Evolutionary conservation across 2,329 filamentous ascomycete species (phyloP).

Genomic region (Aspergillus tubingensis): DNA sequence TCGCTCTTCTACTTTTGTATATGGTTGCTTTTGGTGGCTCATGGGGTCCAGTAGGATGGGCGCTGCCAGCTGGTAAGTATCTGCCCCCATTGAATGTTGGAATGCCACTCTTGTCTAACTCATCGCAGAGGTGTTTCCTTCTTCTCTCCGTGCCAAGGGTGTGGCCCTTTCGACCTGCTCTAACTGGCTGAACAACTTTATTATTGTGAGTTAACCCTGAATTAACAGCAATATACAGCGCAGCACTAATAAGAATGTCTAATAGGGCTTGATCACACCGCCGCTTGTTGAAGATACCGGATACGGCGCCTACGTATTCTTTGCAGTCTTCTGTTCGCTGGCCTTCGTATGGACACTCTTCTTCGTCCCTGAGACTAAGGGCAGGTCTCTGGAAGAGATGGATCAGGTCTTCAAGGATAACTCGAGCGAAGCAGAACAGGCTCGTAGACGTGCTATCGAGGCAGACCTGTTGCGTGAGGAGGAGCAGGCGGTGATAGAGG

Average conservation of each 20-base stretch:
- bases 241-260: background rate
- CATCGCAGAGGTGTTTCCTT: slow-evolving; percentile 64
- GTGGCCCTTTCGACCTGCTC: slow-evolving; percentile 64
- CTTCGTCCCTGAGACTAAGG: slow-evolving; percentile 61
- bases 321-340: slow-evolving; percentile 56
- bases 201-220: slow-evolving; percentile 46
- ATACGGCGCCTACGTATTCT: slow-evolving; percentile 60
- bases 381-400: slow-evolving; percentile 58
- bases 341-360: slow-evolving; percentile 55
- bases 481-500: background rate
- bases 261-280: slow-evolving; percentile 63
- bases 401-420: slow-evolving; percentile 48
- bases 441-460: slow-evolving; percentile 35
- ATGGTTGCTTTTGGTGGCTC: slow-evolving; percentile 63
- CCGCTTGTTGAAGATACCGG: slow-evolving; percentile 61
- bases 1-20: slow-evolving; percentile 63
- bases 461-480: slow-evolving; percentile 27
- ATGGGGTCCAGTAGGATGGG: slow-evolving; percentile 56
- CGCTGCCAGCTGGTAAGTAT: slow-evolving; percentile 40
- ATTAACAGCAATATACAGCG: too few relatives aligned
- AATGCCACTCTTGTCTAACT: slow-evolving; percentile 14
- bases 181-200: slow-evolving; percentile 67
- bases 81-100: background rate
- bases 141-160: slow-evolving; percentile 63
- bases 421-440: slow-evolving; percentile 34